Percentiles rank a stretch among this genome's conserved stretches.
phyloP scores from a whole-genome alignment of 2,329 filamentous ascomycete genomes.

The Pseudopyrenochaeta lycopersici region DNA sequence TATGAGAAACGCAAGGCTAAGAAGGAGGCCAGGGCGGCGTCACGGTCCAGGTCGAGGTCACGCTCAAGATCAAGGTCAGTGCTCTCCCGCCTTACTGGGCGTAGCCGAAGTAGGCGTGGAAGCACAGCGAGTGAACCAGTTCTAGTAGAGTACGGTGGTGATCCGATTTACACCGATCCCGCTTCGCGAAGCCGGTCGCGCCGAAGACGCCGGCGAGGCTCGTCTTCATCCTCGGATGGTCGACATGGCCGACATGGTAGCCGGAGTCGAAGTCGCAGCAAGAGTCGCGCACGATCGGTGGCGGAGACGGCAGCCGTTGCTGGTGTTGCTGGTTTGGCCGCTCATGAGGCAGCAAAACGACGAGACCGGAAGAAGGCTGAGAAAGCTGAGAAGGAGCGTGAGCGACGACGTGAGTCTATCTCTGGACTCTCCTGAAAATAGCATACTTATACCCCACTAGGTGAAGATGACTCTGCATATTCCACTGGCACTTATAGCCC shows the following conservation, averaged over 20 bases:
- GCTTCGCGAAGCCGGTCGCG: constrained; percentile 44
- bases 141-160: constrained; percentile 71
- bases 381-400: constrained; percentile 61
- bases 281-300: constrained; percentile 60
- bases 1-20: constrained; percentile 71
- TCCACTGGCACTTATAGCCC: constrained; percentile 43
- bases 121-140: constrained; percentile 58
- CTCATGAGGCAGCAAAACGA: constrained; percentile 65
- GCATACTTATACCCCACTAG: constrained; percentile 33
- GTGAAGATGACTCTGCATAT: constrained; percentile 47
- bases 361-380: constrained; percentile 66
- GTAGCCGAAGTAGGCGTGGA: constrained; percentile 48
- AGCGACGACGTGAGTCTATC: constrained; percentile 58
- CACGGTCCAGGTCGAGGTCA: constrained; percentile 49
- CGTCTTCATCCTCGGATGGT: constrained; percentile 53
- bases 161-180: constrained; percentile 67
- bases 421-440: constrained; percentile 15
- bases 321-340: constrained; percentile 65
- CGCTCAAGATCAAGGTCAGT: constrained; percentile 57
- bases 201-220: constrained; percentile 53
- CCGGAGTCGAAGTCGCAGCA: constrained; percentile 54
- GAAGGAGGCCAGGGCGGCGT: constrained; percentile 62
- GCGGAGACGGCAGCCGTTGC: constrained; percentile 67
- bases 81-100: constrained; percentile 51
- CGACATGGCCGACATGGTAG: constrained; percentile 46